Conservation (phyloP, 257 asterid species). For the Thymus mandschuricus region DNA sequence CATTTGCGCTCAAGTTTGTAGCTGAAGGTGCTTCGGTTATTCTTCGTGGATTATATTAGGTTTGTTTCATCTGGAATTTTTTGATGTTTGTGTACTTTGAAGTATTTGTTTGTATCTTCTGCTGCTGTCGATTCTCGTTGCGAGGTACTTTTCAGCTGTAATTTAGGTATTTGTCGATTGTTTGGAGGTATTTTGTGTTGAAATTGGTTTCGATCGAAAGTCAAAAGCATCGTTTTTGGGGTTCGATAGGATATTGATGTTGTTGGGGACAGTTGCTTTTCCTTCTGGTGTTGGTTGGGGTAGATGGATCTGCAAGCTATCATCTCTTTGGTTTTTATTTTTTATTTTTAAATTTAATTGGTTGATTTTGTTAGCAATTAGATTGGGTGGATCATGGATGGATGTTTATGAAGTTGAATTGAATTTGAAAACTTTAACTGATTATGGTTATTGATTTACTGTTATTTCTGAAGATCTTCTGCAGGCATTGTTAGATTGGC, state of each 20-base stretch:
- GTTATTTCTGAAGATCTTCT: slow-evolving; percentile 25
- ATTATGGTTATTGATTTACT: neutral
- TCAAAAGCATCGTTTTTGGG: slow-evolving; percentile 16
- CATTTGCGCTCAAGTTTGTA: slow-evolving; percentile 25
- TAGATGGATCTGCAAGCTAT: slow-evolving; percentile 57
- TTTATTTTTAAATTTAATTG: slow-evolving; percentile 30
- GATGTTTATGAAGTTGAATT: slow-evolving; percentile 16
- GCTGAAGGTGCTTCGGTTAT: slow-evolving; percentile 29
- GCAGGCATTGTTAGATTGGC: slow-evolving; percentile 27
- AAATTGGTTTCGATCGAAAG: slow-evolving; percentile 1
- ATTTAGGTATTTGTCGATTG: slow-evolving; percentile 1
- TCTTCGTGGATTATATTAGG: neutral
- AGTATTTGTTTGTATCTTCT: slow-evolving; percentile 13
- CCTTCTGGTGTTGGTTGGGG: slow-evolving; percentile 46
- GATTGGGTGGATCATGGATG: neutral
- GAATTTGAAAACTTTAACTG: slow-evolving; percentile 22
- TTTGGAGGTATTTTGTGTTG: slow-evolving; percentile 33
- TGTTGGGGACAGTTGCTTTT: slow-evolving; percentile 35
- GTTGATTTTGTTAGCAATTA: slow-evolving; percentile 23
- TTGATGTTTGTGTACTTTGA: neutral
- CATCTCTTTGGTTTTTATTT: slow-evolving; percentile 30
- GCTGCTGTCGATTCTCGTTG: slow-evolving; percentile 18
- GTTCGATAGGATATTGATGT: slow-evolving; percentile 24
- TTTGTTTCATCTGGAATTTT: neutral
- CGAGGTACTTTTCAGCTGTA: neutral